A percentile compares a stretch with the other conserved stretches of the same genome.
phyloP scores from a whole-genome alignment of 2,329 filamentous ascomycete genomes.

The Xylariaceae sp. region DNA sequence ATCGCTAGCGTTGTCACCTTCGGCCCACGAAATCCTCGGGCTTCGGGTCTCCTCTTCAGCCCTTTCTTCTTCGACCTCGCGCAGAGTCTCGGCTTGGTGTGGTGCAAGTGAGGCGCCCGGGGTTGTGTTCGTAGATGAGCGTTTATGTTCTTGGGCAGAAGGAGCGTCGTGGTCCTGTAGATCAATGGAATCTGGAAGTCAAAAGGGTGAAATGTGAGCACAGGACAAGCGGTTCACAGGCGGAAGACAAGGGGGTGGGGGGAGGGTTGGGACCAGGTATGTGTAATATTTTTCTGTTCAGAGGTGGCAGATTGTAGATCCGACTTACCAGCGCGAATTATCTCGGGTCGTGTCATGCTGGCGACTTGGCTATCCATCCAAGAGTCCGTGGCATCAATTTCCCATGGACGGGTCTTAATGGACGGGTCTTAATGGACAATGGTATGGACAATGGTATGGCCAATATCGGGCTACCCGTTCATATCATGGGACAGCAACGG shows the following conservation, averaged over 20 bases:
- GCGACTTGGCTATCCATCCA: constrained; percentile 30
- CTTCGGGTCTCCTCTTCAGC: constrained; percentile 71
- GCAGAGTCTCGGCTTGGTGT: constrained; percentile 84
- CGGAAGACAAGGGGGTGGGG: constrained; percentile 19
- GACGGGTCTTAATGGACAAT: constrained; percentile 24
- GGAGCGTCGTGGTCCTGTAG: constrained; percentile 82
- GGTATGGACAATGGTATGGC: background rate
- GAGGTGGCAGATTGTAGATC: constrained; percentile 11
- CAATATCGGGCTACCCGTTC: constrained; percentile 15
- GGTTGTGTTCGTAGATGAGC: constrained; percentile 53
- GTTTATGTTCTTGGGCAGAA: constrained; percentile 80
- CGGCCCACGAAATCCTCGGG: constrained; percentile 60
- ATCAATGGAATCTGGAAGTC: constrained; percentile 81
- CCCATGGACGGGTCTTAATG: constrained; percentile 24
- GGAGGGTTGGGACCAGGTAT: constrained; percentile 16
- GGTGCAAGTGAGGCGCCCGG: constrained; percentile 61
- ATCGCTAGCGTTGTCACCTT: constrained; percentile 45
- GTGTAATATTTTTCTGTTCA: constrained; percentile 22
- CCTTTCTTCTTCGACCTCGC: constrained; percentile 76
- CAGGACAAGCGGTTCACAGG: constrained; percentile 15
- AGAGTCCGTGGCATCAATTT: constrained; percentile 35
- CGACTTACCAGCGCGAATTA: constrained; percentile 62
- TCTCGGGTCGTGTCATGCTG: constrained; percentile 62
- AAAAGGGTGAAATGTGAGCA: constrained; percentile 32
- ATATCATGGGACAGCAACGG: constrained; percentile 21